phyloP scores from a whole-genome alignment of 768 basidiomycete genomes.

The Asterophora lycoperdoides region DNA sequence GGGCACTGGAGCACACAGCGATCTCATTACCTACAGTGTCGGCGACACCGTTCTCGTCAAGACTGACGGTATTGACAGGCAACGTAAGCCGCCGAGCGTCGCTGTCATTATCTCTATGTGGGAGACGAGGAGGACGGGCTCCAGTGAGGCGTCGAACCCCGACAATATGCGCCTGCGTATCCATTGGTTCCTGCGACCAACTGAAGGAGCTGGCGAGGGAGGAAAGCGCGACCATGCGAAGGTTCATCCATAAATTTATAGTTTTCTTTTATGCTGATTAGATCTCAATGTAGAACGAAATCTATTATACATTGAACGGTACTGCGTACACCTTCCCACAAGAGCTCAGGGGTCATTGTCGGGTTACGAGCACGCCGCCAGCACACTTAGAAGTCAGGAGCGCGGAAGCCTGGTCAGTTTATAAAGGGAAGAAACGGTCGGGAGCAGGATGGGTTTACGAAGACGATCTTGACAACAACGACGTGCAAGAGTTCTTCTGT shows the following conservation, averaged over 20 bases:
- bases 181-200: conserved; percentile 74
- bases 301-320: conserved; percentile 59
- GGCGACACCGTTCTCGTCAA: conserved; percentile 69
- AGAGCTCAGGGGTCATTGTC: conserved; percentile 49
- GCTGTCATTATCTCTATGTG: conserved; percentile 72
- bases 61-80: conserved; percentile 32
- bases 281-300: conserved; percentile 61
- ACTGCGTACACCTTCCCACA: conserved; percentile 47
- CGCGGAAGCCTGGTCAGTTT: conserved; percentile 9
- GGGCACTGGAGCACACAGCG: conserved; percentile 13
- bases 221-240: conserved; percentile 56
- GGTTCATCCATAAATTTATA: conserved; percentile 32
- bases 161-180: conserved; percentile 52
- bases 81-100: conserved; percentile 50
- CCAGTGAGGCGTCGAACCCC: conserved; percentile 21
- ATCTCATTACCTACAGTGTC: conserved; percentile 36
- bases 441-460: conserved; percentile 13
- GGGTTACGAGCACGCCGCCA: conserved; percentile 33
- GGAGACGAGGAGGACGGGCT: conserved; percentile 38
- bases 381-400: conserved; percentile 4
- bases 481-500: conserved; percentile 46
- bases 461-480: conserved; percentile 18
- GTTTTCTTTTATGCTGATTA: neutral
- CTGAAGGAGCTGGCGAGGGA: conserved; percentile 46
- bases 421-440: conserved; percentile 6